Conservation (phyloP, 176 grass and related monocot genomes). For the Musa troglodytarum region DNA sequence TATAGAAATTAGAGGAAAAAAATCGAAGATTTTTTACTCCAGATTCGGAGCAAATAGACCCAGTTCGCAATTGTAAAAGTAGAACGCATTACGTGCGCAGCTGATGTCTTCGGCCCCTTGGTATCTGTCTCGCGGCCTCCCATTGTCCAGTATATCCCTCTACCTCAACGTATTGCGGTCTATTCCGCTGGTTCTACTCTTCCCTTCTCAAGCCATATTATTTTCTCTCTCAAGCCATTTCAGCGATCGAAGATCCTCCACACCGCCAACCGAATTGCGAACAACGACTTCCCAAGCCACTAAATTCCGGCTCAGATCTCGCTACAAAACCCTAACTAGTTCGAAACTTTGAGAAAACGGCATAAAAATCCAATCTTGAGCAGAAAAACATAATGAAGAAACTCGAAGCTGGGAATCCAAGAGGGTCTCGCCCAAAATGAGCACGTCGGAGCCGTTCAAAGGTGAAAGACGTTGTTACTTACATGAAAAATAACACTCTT, state of each 20-base stretch:
- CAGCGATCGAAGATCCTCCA: background rate
- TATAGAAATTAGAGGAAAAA: background rate
- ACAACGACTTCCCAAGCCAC: background rate
- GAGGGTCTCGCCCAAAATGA: background rate
- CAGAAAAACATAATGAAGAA: no score
- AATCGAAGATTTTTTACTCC: background rate
- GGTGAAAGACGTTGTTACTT: background rate
- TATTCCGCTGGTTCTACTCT: background rate
- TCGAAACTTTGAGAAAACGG: background rate
- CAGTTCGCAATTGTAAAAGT: background rate
- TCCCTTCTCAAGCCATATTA: background rate
- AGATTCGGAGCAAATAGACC: background rate
- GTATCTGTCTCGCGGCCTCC: slow-evolving; percentile 39
- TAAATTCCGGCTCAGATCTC: background rate
- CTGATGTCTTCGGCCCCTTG: slow-evolving; percentile 36
- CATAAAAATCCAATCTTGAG: background rate
- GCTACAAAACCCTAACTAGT: slow-evolving; percentile 4
- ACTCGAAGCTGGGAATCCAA: background rate
- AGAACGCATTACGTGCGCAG: slow-evolving; percentile 30
- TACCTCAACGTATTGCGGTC: background rate
- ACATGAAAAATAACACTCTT: background rate
- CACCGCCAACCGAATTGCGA: background rate
- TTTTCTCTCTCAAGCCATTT: background rate
- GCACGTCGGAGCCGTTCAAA: background rate
- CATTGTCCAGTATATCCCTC: slow-evolving; percentile 9